Percentiles rank a stretch among this genome's conserved stretches.
These are phyloP conservation scores for Alternaria triticimaculans DNA, from an alignment of 2,329 filamentous ascomycete genomes.

Conservation along the genomic window DNA sequence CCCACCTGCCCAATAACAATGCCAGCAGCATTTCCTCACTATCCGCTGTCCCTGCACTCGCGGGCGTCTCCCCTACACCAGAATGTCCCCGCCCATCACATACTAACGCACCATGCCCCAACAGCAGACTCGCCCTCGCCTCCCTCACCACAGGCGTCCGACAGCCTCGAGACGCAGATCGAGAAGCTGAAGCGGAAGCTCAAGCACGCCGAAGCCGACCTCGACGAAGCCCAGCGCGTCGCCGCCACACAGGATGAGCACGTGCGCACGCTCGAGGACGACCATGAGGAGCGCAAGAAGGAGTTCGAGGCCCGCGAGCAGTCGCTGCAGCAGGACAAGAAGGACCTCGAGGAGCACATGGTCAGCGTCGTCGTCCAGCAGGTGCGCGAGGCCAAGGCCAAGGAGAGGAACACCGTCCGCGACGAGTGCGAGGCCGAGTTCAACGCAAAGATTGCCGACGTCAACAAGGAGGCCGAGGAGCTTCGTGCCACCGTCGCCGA, in stretches of 20 bases:
- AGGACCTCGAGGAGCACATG: conserved; percentile 51
- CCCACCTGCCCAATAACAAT: conserved; percentile 33
- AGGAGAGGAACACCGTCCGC: conserved; percentile 45
- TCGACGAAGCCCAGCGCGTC: conserved; percentile 43
- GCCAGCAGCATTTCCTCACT: conserved; percentile 26
- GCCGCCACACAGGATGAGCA: conserved; percentile 38
- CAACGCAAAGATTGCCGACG: conserved; percentile 32
- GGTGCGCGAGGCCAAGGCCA: conserved; percentile 48
- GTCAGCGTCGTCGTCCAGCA: conserved; percentile 51
- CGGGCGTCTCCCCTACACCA: conserved; percentile 21
- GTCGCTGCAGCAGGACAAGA: conserved; percentile 46
- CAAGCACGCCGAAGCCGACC: conserved; percentile 35
- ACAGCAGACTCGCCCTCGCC: conserved; percentile 36
- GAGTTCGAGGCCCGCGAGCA: conserved; percentile 40
- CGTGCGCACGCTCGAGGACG: conserved; percentile 40
- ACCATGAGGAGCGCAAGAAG: conserved; percentile 41
- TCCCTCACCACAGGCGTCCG: conserved; percentile 37
- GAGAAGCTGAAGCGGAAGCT: conserved; percentile 44
- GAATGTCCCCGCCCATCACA: conserved; percentile 16
- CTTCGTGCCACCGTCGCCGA: conserved; percentile 24
- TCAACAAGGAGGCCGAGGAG: conserved; percentile 24
- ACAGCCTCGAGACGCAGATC: conserved; percentile 39
- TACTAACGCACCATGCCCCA: conserved; percentile 31
- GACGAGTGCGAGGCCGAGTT: conserved; percentile 46
- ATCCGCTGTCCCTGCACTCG: conserved; percentile 25